Conservation (phyloP, 2,329 filamentous ascomycete genomes). For the Paraphoma chrysanthemicola region DNA sequence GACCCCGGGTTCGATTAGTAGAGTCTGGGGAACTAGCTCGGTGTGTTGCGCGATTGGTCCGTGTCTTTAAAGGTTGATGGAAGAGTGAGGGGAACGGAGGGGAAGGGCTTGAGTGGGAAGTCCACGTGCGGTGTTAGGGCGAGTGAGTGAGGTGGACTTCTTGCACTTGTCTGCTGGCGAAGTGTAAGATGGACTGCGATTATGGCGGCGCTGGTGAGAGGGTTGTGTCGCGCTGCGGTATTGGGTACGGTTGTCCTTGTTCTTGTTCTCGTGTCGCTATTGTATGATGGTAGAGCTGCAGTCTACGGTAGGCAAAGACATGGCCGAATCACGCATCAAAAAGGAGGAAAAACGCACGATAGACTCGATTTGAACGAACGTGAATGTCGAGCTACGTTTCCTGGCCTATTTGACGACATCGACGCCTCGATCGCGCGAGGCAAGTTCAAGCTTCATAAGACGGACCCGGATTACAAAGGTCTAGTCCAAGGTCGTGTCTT, state of each 20-base stretch:
- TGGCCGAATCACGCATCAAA: background rate
- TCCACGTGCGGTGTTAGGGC: background rate
- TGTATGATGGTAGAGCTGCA: background rate
- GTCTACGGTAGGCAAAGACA: background rate
- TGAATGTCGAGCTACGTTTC: constrained; percentile 16
- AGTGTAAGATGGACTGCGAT: background rate
- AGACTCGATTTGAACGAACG: constrained; percentile 14
- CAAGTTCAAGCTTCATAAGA: constrained; percentile 15
- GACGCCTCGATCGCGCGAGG: constrained; percentile 7
- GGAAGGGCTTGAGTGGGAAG: background rate
- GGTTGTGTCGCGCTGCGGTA: background rate
- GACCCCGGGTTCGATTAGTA: constrained; percentile 1
- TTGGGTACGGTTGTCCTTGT: background rate
- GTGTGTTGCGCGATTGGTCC: background rate
- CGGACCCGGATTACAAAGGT: constrained; percentile 19
- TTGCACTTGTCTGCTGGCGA: too few species aligned
- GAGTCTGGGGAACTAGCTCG: background rate
- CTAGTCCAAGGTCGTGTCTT: constrained; percentile 24
- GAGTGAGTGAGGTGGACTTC: background rate
- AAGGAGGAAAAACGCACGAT: background rate
- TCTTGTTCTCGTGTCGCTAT: background rate
- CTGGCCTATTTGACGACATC: constrained; percentile 7
- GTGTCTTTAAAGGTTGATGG: background rate
- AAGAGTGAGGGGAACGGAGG: background rate
- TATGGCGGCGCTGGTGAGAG: background rate